Evolutionary conservation across 257 asterid genomes (phyloP).

Genomic region (Lantana camara): DNA sequence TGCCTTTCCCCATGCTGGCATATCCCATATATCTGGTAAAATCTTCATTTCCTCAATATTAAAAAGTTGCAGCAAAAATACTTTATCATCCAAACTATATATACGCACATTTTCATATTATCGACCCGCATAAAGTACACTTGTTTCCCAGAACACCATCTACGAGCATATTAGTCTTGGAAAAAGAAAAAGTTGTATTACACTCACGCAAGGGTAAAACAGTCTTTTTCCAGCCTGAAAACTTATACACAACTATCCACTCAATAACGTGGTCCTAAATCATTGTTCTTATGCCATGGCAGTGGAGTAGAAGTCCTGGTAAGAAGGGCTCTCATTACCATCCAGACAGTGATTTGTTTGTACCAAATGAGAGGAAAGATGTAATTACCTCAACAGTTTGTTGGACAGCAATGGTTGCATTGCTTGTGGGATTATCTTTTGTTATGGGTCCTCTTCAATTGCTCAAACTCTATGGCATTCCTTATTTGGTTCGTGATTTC

Average conservation of each 20-base stretch:
- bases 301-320: constrained; percentile 97
- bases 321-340: constrained; percentile 86
- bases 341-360: constrained; percentile 84
- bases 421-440: constrained; percentile 74
- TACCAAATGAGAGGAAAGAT: constrained; percentile 74
- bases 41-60: too few species aligned
- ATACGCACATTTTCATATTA: too few species aligned
- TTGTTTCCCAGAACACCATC: too few species aligned
- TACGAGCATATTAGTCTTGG: too few species aligned
- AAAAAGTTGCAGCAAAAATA: too few species aligned
- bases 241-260: too few species aligned
- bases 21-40: constrained; percentile 85
- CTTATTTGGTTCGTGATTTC: constrained; percentile 70
- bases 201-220: too few species aligned
- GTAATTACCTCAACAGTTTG: constrained; percentile 83
- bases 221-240: too few species aligned
- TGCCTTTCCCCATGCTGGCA: constrained; percentile 92
- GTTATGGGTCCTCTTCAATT: constrained; percentile 73
- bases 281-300: constrained; percentile 10
- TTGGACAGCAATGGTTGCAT: constrained; percentile 86
- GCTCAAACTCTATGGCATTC: constrained; percentile 85
- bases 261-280: too few species aligned
- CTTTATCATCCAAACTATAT: too few species aligned
- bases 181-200: too few species aligned
- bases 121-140: too few species aligned